These are phyloP conservation scores for Populus deltoides DNA, from an alignment of 345 rosid species.

Conservation along the genomic window DNA sequence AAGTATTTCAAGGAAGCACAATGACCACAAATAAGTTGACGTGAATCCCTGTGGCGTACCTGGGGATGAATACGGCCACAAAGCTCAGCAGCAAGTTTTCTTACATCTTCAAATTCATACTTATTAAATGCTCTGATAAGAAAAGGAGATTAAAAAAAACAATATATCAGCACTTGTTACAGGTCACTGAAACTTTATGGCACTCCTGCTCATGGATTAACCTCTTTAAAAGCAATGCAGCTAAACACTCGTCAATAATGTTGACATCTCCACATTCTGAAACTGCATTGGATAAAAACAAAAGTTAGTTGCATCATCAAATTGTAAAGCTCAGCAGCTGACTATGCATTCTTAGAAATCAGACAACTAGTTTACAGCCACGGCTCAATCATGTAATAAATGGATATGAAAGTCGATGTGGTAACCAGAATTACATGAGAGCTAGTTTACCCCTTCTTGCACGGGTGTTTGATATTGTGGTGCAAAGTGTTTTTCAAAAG, in stretches of 20 bases:
- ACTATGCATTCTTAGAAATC: neutral
- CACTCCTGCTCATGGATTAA: conserved; percentile 20
- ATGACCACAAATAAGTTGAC: conserved; percentile 13
- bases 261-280: conserved; percentile 45
- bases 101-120: conserved; percentile 74
- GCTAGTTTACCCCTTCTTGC: too few relatives aligned
- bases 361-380: conserved; percentile 2
- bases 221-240: conserved; percentile 73
- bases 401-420: too few relatives aligned
- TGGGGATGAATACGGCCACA: conserved; percentile 88
- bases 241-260: conserved; percentile 47
- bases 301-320: conserved; percentile 9
- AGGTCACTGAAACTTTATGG: conserved; percentile 21
- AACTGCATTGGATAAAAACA: conserved; percentile 13
- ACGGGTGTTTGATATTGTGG: too few relatives aligned
- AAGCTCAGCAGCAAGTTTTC: conserved; percentile 87
- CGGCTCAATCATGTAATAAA: neutral
- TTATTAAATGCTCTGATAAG: conserved; percentile 63
- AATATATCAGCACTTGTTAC: conserved; percentile 18
- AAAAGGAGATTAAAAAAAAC: conserved; percentile 6
- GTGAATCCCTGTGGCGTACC: conserved; percentile 30
- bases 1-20: conserved; percentile 11
- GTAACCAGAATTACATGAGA: too few relatives aligned
- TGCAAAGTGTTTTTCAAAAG: too few relatives aligned
- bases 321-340: neutral